Evolutionary conservation across 2,329 filamentous ascomycete genomes (phyloP).

Genomic region (Claviceps fusiformis): DNA sequence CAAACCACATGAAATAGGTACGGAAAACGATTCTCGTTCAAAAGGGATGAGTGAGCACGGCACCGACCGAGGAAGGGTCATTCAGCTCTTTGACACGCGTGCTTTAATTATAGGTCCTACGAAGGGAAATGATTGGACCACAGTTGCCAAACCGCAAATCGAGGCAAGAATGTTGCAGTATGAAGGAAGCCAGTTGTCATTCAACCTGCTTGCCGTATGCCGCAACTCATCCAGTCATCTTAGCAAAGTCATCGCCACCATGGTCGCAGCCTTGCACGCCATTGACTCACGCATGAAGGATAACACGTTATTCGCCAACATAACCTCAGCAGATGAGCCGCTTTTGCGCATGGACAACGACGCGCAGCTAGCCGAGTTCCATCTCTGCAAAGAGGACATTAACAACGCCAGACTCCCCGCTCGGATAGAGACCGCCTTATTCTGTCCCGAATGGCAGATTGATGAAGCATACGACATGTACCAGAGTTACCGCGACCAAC

Average conservation of each 20-base stretch:
- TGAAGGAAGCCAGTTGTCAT: slow-evolving; percentile 53
- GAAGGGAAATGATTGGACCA: slow-evolving; percentile 45
- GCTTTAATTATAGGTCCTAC: slow-evolving; percentile 9
- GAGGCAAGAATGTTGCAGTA: slow-evolving; percentile 53
- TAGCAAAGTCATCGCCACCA: slow-evolving; percentile 30
- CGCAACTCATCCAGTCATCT: slow-evolving; percentile 46
- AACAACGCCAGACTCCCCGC: slow-evolving; percentile 10
- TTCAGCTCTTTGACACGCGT: not conserved
- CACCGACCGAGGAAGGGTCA: not conserved
- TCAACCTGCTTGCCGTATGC: slow-evolving; percentile 64
- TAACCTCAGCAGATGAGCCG: slow-evolving; percentile 11
- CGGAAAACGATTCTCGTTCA: not conserved
- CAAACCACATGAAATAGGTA: slow-evolving; percentile 39
- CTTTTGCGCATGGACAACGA: slow-evolving; percentile 12
- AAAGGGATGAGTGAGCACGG: not conserved
- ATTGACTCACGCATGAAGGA: slow-evolving; percentile 21
- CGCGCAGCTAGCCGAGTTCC: slow-evolving; percentile 17
- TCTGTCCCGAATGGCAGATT: slow-evolving; percentile 3
- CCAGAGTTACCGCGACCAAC: slow-evolving; percentile 25
- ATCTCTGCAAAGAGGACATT: slow-evolving; percentile 15
- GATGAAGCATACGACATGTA: slow-evolving; percentile 22
- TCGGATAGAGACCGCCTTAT: slow-evolving; percentile 7
- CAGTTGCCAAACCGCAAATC: slow-evolving; percentile 50
- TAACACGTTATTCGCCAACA: slow-evolving; percentile 9
- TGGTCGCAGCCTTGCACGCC: slow-evolving; percentile 24